phyloP scores from a whole-genome alignment of 2,329 filamentous ascomycete species.

The Aspergillus proliferans region DNA sequence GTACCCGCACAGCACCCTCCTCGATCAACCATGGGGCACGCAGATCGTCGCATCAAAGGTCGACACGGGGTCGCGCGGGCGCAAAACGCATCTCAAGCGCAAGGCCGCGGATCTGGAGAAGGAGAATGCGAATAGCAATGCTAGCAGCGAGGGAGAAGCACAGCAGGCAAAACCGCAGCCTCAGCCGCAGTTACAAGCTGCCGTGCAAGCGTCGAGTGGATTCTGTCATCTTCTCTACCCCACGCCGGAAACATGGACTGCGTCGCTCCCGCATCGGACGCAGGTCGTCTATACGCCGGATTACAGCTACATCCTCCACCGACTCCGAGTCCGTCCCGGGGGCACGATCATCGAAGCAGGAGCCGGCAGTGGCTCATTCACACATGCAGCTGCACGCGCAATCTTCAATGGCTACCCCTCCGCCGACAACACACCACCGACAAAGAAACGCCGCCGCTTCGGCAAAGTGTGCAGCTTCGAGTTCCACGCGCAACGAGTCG shows the following conservation, averaged over 20 bases:
- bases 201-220: constrained; percentile 39
- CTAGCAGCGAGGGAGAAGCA: constrained; percentile 19
- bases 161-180: constrained; percentile 17
- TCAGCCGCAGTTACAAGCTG: constrained; percentile 20
- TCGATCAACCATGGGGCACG: constrained; percentile 80
- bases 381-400: constrained; percentile 44
- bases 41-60: constrained; percentile 86
- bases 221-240: constrained; percentile 46
- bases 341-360: constrained; percentile 45
- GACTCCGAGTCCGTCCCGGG: constrained; percentile 42
- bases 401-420: constrained; percentile 43
- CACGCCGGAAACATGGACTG: constrained; percentile 47
- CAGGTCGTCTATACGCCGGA: constrained; percentile 50
- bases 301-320: constrained; percentile 48
- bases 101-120: constrained; percentile 39
- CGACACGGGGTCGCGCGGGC: constrained; percentile 82
- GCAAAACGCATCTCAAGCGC: constrained; percentile 52
- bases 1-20: constrained; percentile 71
- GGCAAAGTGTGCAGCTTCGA: constrained; percentile 48
- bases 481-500: constrained; percentile 42
- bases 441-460: constrained; percentile 21
- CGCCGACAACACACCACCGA: constrained; percentile 2
- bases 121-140: constrained; percentile 17
- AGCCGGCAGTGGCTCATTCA: constrained; percentile 49
- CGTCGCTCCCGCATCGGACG: constrained; percentile 46